Evolutionary conservation across 495 filamentous ascomycete genomes (phyloP).

Genomic region (Penicillium atrosanguineum): DNA sequence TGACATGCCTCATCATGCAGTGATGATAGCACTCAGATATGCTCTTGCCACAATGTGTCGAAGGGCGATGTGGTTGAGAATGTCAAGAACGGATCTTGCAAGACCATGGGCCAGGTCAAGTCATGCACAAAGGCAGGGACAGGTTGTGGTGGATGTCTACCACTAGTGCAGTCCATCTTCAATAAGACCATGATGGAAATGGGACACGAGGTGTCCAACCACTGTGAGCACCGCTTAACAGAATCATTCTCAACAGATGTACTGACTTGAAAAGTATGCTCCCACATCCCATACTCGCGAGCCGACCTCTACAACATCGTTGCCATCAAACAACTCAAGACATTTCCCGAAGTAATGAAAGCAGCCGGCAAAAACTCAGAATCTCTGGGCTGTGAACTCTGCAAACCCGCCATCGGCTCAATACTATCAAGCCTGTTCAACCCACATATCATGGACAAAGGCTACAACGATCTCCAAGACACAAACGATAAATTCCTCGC

Average conservation of each 20-base stretch:
- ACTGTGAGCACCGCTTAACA: slow-evolving; percentile 41
- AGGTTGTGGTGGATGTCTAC: slow-evolving; percentile 93
- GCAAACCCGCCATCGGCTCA: slow-evolving; percentile 83
- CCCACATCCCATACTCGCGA: slow-evolving; percentile 83
- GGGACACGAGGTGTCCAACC: slow-evolving; percentile 88
- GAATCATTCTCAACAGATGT: not conserved
- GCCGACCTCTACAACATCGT: slow-evolving; percentile 91
- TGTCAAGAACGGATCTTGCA: slow-evolving; percentile 82
- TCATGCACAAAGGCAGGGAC: slow-evolving; percentile 94
- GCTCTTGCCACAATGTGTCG: slow-evolving; percentile 93
- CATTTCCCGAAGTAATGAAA: slow-evolving; percentile 78
- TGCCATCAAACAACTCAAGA: slow-evolving; percentile 74
- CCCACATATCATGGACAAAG: slow-evolving; percentile 75
- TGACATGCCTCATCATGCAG: slow-evolving; percentile 29
- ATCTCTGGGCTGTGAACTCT: slow-evolving; percentile 85
- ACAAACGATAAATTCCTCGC: slow-evolving; percentile 93
- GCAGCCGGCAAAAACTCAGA: slow-evolving; percentile 70
- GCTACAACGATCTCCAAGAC: slow-evolving; percentile 79
- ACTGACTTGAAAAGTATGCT: slow-evolving; percentile 55
- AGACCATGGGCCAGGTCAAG: slow-evolving; percentile 83
- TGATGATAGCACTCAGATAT: slow-evolving; percentile 86
- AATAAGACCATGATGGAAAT: slow-evolving; percentile 87
- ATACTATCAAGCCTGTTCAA: slow-evolving; percentile 88
- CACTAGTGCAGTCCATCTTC: slow-evolving; percentile 89
- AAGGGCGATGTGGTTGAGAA: slow-evolving; percentile 76